Conservation (phyloP, 1,284 basidiomycete genomes). For the Apiotrichum sp. region DNA sequence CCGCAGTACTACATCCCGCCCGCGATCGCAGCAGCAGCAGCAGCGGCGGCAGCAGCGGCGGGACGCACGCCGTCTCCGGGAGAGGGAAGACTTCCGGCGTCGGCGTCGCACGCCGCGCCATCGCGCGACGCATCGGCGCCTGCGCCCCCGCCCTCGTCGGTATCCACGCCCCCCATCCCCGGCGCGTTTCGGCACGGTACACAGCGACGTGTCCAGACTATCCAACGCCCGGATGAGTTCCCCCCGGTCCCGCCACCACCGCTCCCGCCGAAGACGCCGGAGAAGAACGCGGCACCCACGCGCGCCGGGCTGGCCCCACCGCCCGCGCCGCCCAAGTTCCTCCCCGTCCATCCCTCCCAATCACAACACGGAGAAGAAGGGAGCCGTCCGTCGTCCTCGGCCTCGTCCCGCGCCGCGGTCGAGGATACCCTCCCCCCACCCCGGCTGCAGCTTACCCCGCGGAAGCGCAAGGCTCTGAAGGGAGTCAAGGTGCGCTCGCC, state of each 20-base stretch:
- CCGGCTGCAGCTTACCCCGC: background rate
- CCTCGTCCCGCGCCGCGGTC: background rate
- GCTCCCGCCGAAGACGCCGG: conserved; percentile 1
- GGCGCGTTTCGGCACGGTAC: background rate
- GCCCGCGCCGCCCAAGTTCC: background rate
- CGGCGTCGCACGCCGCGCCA: background rate
- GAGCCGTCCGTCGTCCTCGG: background rate
- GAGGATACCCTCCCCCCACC: background rate
- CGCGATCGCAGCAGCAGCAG: background rate
- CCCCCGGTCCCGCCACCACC: conserved; percentile 2
- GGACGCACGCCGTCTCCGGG: background rate
- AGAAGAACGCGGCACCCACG: too few species aligned
- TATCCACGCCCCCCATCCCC: too few species aligned
- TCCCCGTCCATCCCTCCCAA: too few species aligned
- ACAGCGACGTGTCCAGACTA: background rate
- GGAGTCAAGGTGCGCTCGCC: background rate
- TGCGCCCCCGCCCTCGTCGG: too few species aligned
- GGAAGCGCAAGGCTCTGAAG: background rate
- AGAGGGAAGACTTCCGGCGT: too few species aligned
- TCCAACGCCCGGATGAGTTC: background rate
- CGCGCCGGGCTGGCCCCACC: too few species aligned
- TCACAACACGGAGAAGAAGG: too few species aligned
- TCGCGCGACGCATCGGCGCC: too few species aligned
- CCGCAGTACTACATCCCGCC: conserved; percentile 6
- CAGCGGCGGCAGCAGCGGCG: background rate